Evolutionary conservation across 768 basidiomycete species (phyloP), one percentile per base, ranked within the genome.

Genomic region (Hortiboletus campestris): DNA sequence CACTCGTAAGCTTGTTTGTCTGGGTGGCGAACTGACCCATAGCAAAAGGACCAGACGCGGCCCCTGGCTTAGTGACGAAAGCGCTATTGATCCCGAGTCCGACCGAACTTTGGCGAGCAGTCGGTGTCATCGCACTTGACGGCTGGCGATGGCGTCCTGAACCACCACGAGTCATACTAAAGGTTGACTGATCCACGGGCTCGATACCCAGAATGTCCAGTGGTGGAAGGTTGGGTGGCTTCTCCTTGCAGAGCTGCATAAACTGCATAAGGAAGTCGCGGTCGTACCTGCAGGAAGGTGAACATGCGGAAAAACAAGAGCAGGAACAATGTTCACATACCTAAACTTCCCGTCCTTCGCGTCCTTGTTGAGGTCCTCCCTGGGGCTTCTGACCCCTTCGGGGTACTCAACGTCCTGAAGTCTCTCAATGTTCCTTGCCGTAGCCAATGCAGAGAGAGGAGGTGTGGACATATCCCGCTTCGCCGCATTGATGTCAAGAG

Each of bases 181-280:
- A 76, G 46, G 76, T 56, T 46, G 75, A 58, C 64, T 85, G 79
- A 63, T 86, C 83, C 28, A 80, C 78, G 11, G 91, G 88, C 66
- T 94, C 93, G 49, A 98, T 83, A 52, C 96, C 96, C 64, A 98
- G 88, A 11, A 88, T 87, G 61, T 94, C 93, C 51, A 98, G 81
- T 57, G 92, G 84, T 39, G 94, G 93, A 28, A 98, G 85, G 52
- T 82, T 80, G 51, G 91, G 93, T 4, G 97, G 96, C 73, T 94
- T 95, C 76, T 98, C 96, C 72, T 85, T 91, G 80, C 97, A 99
- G 57, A 96, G 75, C 22, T 76, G 74, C 91, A 97, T 94, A 77
- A 99, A 99, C 69, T 99, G 96, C 56, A 99, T 74, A 25, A 99
- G 81, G 84, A 99, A 99, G 19, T 95, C 93, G 35, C 95, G 93